Evolutionary conservation across 305 asterid genomes (phyloP).

Genomic region (Fraxinus sp.): DNA sequence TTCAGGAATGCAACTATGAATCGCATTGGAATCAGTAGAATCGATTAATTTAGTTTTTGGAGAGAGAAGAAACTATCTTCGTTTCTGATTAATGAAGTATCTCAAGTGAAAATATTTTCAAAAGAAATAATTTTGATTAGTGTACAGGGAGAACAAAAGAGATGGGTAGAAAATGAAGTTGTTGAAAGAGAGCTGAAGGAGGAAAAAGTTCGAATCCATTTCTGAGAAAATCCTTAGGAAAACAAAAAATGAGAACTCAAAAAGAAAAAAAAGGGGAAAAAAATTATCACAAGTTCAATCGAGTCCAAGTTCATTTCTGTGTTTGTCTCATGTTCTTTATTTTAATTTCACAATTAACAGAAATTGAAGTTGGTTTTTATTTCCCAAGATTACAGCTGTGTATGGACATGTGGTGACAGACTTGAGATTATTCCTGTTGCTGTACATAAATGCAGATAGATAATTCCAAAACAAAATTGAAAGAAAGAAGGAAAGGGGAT

Average conservation of each 20-base stretch:
- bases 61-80: background rate
- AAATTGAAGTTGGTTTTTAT: background rate
- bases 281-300: background rate
- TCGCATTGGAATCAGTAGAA: slow-evolving; percentile 59
- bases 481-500: too few relatives aligned
- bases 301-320: background rate
- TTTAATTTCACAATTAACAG: background rate
- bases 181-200: background rate
- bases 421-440: background rate
- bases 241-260: background rate
- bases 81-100: background rate
- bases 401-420: background rate
- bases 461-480: too few relatives aligned
- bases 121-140: background rate
- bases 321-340: background rate
- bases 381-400: background rate
- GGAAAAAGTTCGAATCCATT: background rate
- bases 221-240: slow-evolving; percentile 24
- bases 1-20: slow-evolving; percentile 63
- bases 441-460: background rate
- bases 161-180: background rate
- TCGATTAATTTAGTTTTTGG: slow-evolving; percentile 37
- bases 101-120: background rate
- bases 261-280: background rate
- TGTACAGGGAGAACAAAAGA: background rate